phyloP scores from a whole-genome alignment of 208 protist genomes.

The Porcisia deanei region DNA sequence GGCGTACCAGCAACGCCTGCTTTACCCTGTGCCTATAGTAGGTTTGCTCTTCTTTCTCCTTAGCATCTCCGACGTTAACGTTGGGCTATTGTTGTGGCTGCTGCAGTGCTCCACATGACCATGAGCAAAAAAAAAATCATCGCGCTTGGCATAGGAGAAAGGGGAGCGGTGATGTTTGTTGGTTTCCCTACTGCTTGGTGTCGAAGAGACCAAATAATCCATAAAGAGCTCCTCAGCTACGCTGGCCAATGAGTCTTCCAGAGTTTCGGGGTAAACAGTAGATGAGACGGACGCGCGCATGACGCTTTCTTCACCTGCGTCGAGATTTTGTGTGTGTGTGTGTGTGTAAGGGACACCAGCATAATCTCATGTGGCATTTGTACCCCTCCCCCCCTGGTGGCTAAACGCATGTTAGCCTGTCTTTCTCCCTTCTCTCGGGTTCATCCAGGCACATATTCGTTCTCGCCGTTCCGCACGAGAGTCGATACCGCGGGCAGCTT shows the following conservation, averaged over 20 bases:
- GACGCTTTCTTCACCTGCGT: not conserved
- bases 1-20: conserved; percentile 79
- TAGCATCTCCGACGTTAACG: conserved; percentile 42
- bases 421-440: not conserved
- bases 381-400: not conserved
- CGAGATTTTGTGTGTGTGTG: not conserved
- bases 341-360: not conserved
- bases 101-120: not conserved
- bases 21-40: conserved; percentile 85
- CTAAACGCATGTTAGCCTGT: not conserved
- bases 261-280: not conserved
- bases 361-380: not conserved
- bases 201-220: not conserved
- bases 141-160: not conserved
- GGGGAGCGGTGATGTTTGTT: not conserved
- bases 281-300: not conserved
- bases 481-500: not conserved
- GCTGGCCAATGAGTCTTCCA: not conserved
- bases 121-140: not conserved
- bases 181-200: conserved; percentile 1
- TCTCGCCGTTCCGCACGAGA: not conserved
- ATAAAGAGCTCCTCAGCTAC: not conserved
- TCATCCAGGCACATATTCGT: not conserved
- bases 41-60: conserved; percentile 52
- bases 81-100: conserved; percentile 24